phyloP scores from a whole-genome alignment of 768 basidiomycete genomes.

The Macrolepiota dolichaula region DNA sequence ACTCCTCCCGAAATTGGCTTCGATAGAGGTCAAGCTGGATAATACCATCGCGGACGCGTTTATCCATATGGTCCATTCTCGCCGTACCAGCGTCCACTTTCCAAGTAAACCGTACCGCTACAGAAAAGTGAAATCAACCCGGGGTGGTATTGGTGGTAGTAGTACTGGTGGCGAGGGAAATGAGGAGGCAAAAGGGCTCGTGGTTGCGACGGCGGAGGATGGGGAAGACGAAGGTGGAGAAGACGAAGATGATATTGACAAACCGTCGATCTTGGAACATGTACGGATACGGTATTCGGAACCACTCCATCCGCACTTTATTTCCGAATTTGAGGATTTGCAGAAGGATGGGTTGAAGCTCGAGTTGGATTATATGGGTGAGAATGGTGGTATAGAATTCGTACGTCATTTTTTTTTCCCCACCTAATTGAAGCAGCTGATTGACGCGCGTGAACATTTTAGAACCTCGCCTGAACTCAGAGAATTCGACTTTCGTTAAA shows the following conservation, averaged over 20 bases:
- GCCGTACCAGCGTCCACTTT: conserved; percentile 15
- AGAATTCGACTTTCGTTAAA: background rate
- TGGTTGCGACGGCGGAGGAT: background rate
- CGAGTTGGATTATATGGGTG: conserved; percentile 11
- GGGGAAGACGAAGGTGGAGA: background rate
- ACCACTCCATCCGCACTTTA: conserved; percentile 6
- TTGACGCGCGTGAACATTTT: background rate
- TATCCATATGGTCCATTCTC: conserved; percentile 33
- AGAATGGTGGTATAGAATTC: conserved; percentile 9
- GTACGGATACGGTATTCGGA: conserved; percentile 10
- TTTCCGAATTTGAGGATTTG: conserved; percentile 9
- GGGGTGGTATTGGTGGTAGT: too few species aligned
- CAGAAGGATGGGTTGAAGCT: conserved; percentile 11
- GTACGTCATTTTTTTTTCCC: background rate
- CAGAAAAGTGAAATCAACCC: background rate
- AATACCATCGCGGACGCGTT: conserved; percentile 28
- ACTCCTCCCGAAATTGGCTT: conserved; percentile 28
- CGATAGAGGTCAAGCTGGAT: conserved; percentile 35
- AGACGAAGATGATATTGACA: conserved; percentile 6
- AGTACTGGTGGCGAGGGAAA: conserved; percentile 3
- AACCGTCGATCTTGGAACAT: conserved; percentile 9
- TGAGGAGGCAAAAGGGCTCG: background rate
- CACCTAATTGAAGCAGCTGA: background rate
- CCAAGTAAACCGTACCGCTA: conserved; percentile 5
- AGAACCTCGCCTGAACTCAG: conserved; percentile 1